These are phyloP conservation scores for Blechomonas ayalai DNA, from an alignment of 208 protist species.

Conservation along the genomic window DNA sequence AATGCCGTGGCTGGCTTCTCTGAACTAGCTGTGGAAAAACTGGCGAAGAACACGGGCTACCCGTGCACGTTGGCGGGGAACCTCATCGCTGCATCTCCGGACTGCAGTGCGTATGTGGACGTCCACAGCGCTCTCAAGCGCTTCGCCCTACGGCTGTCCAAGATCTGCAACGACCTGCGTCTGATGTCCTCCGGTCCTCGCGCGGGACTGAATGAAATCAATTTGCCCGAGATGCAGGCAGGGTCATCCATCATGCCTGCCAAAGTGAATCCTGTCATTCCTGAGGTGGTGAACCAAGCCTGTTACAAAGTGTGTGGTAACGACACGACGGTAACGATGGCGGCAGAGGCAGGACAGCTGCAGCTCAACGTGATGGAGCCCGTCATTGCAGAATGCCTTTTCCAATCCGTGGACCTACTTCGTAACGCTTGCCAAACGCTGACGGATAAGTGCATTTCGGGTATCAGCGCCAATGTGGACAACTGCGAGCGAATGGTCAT, in stretches of 20 bases:
- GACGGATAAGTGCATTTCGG: constrained; percentile 60
- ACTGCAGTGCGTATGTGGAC: constrained; percentile 78
- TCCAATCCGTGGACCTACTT: constrained; percentile 67
- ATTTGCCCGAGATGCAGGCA: constrained; percentile 89
- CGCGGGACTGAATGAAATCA: constrained; percentile 74
- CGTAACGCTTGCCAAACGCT: constrained; percentile 66
- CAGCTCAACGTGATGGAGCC: constrained; percentile 93
- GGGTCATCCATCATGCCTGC: constrained; percentile 92
- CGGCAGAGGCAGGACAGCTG: constrained; percentile 78
- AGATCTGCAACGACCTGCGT: constrained; percentile 93
- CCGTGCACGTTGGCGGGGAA: constrained; percentile 5
- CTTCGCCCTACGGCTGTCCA: constrained; percentile 61
- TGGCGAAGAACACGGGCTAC: constrained; percentile 9
- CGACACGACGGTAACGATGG: constrained; percentile 69
- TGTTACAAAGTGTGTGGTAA: constrained; percentile 90
- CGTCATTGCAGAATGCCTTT: constrained; percentile 69
- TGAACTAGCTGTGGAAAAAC: constrained; percentile 10
- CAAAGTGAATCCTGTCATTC: constrained; percentile 92
- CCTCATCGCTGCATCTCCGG: constrained; percentile 24
- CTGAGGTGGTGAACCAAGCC: constrained; percentile 91
- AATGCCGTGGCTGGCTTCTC: constrained; percentile 8
- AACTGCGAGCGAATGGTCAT: constrained; percentile 48
- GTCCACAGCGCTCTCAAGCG: constrained; percentile 78
- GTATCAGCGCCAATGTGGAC: constrained; percentile 60
- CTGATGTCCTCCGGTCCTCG: constrained; percentile 79